Evolutionary conservation across 2,329 filamentous ascomycete genomes (phyloP).

Genomic region (Pestalotiopsis sp.): DNA sequence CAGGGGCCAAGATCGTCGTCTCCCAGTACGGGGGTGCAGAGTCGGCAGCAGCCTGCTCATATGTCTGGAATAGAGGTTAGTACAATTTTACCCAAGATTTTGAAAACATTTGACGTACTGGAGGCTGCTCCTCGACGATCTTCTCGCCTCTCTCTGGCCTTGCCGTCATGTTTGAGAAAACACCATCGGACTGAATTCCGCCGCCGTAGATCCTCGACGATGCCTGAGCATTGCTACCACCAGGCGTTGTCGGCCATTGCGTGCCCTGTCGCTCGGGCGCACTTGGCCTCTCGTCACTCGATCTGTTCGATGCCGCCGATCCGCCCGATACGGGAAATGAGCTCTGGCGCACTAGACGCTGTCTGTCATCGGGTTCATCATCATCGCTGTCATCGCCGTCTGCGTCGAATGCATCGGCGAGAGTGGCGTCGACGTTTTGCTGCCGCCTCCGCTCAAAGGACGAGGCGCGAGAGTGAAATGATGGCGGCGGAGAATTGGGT

Average conservation of each 20-base stretch:
- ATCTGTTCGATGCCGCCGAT: slow-evolving; percentile 17
- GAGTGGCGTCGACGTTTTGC: slow-evolving; percentile 68
- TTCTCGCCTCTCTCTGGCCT: slow-evolving; percentile 82
- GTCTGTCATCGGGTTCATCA: slow-evolving; percentile 77
- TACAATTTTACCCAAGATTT: neutral
- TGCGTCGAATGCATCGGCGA: slow-evolving; percentile 90
- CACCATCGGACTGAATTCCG: slow-evolving; percentile 84
- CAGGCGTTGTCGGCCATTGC: slow-evolving; percentile 26
- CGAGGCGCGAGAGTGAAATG: slow-evolving; percentile 83
- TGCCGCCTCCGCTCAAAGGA: slow-evolving; percentile 55
- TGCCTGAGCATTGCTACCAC: slow-evolving; percentile 33
- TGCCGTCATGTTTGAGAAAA: slow-evolving; percentile 92
- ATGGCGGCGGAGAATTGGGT: slow-evolving; percentile 71
- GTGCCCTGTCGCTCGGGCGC: slow-evolving; percentile 18
- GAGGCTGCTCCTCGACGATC: slow-evolving; percentile 83
- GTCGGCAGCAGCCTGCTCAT: slow-evolving; percentile 97
- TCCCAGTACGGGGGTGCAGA: slow-evolving; percentile 98
- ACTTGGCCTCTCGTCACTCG: slow-evolving; percentile 18
- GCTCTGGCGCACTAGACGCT: slow-evolving; percentile 78
- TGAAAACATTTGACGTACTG: slow-evolving; percentile 62
- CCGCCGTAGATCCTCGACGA: slow-evolving; percentile 65
- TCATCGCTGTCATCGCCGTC: slow-evolving; percentile 74
- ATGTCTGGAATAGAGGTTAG: slow-evolving; percentile 66
- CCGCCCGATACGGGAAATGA: slow-evolving; percentile 32
- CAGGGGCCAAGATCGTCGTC: slow-evolving; percentile 93